Base-by-base conservation (phyloP, 108 stramenopile genomes). In the Cyclotella kingstonii region DNA sequence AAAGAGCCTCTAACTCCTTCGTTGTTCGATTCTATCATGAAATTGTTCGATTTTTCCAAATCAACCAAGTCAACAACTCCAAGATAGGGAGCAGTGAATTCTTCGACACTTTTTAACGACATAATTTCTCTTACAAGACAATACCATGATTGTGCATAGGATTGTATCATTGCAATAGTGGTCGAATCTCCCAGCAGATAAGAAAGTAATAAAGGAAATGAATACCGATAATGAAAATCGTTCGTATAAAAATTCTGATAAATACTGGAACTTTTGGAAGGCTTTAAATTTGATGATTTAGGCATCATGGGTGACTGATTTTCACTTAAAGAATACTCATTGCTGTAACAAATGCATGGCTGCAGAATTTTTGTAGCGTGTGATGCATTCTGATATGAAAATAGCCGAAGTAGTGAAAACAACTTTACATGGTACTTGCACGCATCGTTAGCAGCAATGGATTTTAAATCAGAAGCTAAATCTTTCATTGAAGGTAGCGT, bases 41-140 rank as follows among this genome's bases (percentile, higher is more conserved):
- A 9, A 22, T 10, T 23, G 3, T 21, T 46, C 9, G 19, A 22
- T 17, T 62, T 10, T 14, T 48, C 18, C 15, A 34, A 65, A 4
- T 10, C 33, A 1, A 11, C 25, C 17, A 34, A 7, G 29, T 78
- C 66, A 23, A 85, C 63, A 17, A 85, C 54, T 4, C 91, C 91
- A 62, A 76, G 81, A 54, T 89, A 92, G 18, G 48, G 43, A 17
- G 91, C 55, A n/a, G 76, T 77, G 34, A 85, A 84, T 25, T 44
- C 41, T 39, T 60, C 38, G 30, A 89, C 44, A 22, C 65, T 61
- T n/a, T 60, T 70, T 45, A 92, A 56, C 14, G 76, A 33, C 4
- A 75, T 63, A 12, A 76, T 60, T 51, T 89, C 84, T 26, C 57
- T 68, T 31, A 59, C 34, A 3, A 86, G 50, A 18, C 41, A 39